Evolutionary conservation across 164 flowering plant species (phyloP), one percentile per base, ranked within the genome.

Genomic region (Cinnamomum chago): DNA sequence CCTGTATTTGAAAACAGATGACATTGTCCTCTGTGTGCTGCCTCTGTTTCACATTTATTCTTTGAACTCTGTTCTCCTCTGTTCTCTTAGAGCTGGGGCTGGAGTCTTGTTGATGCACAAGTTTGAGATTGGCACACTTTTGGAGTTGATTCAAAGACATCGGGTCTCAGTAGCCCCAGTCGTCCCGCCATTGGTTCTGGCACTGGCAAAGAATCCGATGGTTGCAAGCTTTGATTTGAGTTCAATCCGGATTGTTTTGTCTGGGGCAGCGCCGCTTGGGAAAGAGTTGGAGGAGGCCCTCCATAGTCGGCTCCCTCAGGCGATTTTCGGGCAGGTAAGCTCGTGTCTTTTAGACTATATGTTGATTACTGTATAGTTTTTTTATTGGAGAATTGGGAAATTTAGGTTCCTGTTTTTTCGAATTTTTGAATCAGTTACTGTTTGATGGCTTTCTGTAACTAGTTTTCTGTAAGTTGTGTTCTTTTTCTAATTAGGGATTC

Each of bases 201-300:
- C 95, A 0, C n/a, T 92, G 28, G 92, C 92, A 7, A 92, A 88
- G 88, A 84, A 83, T 64, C 83, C 86, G 20, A 79, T 55, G 80
- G 90, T 88, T 18, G 89, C 75, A 76, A 79, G 73, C 22, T 89
- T 65, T 62, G 90, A 93, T 60, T 76, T 91, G 33, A 81, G 85
- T 76, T 89, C 96, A 22, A 85, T 93, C 17, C 62, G 94, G 77
- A 71, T 86, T 55, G 86, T 91, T 6, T 33, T 86, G 40, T 90
- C 92, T 1, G 97, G 96, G 5, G 97, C 90, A 9, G 97, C 97
- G 0, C 97, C 97, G 23, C 82, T 91, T 30, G 93, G 92, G 58
- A 88, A 87, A 86, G 92, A 90, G 79, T 86, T 93, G 2, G 90
- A 91, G 71, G 86, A 75, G 40, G 86, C 91, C 0, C 86, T 91